Percentiles rank a stretch among this genome's conserved stretches.
phyloP scores from a whole-genome alignment of 1,284 basidiomycete genomes.

The Melampsora larici-populina region DNA sequence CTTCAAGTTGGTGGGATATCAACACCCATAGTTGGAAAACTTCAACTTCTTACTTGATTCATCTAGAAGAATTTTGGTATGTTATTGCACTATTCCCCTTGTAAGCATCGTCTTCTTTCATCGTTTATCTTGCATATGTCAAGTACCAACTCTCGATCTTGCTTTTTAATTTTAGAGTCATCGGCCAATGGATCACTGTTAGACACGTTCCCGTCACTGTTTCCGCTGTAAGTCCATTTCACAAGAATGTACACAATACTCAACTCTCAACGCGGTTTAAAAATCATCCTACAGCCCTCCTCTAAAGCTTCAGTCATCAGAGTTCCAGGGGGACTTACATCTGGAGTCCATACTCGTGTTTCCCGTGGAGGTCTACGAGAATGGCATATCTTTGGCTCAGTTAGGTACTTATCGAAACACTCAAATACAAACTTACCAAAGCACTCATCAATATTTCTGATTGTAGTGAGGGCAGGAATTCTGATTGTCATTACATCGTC shows the following conservation, averaged over 20 bases:
- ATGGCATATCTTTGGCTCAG: constrained; percentile 44
- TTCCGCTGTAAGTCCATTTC: constrained; percentile 13
- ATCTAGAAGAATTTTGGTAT: constrained; percentile 72
- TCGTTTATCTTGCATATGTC: not conserved
- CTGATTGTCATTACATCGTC: constrained; percentile 42
- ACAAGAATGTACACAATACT: not conserved
- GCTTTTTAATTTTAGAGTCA: constrained; percentile 8
- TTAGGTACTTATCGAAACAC: constrained; percentile 15
- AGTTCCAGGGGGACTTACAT: constrained; percentile 42
- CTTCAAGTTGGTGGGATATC: constrained; percentile 63
- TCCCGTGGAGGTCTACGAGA: constrained; percentile 36
- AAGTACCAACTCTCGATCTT: not conserved
- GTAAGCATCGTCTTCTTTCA: constrained; percentile 55
- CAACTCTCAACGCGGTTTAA: not conserved
- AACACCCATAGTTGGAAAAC: constrained; percentile 61
- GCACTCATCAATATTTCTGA: not conserved
- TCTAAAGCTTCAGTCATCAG: constrained; percentile 31
- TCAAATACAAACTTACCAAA: not conserved
- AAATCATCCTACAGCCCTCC: constrained; percentile 19
- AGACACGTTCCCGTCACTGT: constrained; percentile 39
- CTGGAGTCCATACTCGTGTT: constrained; percentile 38
- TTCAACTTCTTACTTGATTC: constrained; percentile 61
- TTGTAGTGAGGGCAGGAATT: constrained; percentile 31
- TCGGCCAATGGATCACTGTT: constrained; percentile 41
- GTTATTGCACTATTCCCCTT: constrained; percentile 68